phyloP scores from a whole-genome alignment of 768 basidiomycete species.

The Pleurotus citrinopileatus region DNA sequence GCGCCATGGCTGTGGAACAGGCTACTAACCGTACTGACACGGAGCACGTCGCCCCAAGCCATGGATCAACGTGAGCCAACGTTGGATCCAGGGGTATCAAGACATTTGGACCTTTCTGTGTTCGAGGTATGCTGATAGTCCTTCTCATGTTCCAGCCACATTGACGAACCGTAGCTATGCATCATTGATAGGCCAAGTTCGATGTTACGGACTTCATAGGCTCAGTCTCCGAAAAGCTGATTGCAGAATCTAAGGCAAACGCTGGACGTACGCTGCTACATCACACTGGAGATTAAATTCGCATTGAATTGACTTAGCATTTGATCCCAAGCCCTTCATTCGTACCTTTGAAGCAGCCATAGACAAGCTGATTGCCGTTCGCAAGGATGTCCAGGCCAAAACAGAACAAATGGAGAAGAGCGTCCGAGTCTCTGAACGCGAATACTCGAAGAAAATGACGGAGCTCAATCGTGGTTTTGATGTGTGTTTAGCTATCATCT shows the following conservation, averaged over 20 bases:
- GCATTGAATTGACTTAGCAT: constrained; percentile 52
- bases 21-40: neutral
- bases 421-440: constrained; percentile 83
- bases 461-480: constrained; percentile 94
- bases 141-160: neutral
- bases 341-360: constrained; percentile 89
- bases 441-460: constrained; percentile 92
- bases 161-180: neutral
- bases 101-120: constrained; percentile 30
- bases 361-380: constrained; percentile 80
- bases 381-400: constrained; percentile 87
- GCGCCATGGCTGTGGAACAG: neutral
- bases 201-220: constrained; percentile 89
- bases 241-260: constrained; percentile 78
- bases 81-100: neutral
- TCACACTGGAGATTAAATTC: neutral
- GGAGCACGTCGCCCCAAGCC: neutral
- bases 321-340: constrained; percentile 92
- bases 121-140: constrained; percentile 44
- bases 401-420: constrained; percentile 93
- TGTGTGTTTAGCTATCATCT: constrained; percentile 40
- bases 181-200: constrained; percentile 68
- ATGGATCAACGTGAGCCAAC: neutral
- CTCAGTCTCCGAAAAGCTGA: constrained; percentile 83
- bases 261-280: constrained; percentile 60